Conservation (phyloP, 441 rosid species). For the Euphorbia celastroides region DNA sequence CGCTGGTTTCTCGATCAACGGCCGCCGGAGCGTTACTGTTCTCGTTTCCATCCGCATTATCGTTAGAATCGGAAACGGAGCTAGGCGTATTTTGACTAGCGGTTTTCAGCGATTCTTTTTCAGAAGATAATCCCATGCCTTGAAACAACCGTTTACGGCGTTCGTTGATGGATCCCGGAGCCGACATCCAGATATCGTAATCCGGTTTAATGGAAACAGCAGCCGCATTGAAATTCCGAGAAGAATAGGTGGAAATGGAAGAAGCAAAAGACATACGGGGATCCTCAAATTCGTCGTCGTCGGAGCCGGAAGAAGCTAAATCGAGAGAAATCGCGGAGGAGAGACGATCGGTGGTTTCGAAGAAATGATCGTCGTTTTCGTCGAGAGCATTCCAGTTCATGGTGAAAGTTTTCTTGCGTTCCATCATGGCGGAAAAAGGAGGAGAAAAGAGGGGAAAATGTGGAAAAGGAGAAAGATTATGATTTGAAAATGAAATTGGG, state of each 20-base stretch:
- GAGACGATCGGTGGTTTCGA: constrained; percentile 56
- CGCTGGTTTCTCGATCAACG: neutral
- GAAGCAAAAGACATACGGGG: constrained; percentile 64
- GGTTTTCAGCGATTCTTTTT: constrained; percentile 32
- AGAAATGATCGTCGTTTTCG: constrained; percentile 63
- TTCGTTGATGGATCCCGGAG: constrained; percentile 76
- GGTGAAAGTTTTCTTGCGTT: constrained; percentile 49
- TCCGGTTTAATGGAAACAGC: constrained; percentile 34
- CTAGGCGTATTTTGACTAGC: constrained; percentile 18
- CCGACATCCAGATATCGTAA: constrained; percentile 80
- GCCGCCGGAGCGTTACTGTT: neutral
- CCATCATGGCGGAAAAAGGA: constrained; percentile 14
- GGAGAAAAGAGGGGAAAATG: neutral
- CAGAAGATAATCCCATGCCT: constrained; percentile 61
- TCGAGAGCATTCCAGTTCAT: constrained; percentile 73
- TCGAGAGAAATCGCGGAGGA: constrained; percentile 49
- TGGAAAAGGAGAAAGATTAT: neutral
- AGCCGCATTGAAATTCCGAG: constrained; percentile 24
- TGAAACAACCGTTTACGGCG: constrained; percentile 73
- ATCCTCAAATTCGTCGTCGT: constrained; percentile 59
- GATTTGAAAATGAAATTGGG: neutral
- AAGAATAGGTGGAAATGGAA: constrained; percentile 36
- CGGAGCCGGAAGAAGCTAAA: constrained; percentile 51
- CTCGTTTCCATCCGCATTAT: neutral
- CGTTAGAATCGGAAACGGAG: constrained; percentile 20